Evolutionary conservation across 1,139 yeast species (phyloP).

Genomic region (Yamadazyma siamensis): DNA sequence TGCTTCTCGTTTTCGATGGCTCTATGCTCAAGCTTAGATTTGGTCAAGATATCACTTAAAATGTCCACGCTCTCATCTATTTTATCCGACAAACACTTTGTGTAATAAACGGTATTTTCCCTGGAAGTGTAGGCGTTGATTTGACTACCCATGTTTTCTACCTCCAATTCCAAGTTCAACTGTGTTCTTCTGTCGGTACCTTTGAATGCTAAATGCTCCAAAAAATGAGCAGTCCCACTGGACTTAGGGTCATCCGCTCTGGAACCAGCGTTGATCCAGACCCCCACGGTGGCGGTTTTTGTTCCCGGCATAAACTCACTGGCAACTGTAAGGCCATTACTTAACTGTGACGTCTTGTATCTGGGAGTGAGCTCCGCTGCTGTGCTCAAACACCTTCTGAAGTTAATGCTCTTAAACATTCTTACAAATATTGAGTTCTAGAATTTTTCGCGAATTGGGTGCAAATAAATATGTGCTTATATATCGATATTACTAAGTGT

Average conservation of each 20-base stretch:
- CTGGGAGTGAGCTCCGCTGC: slow-evolving; percentile 14
- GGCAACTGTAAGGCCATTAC: slow-evolving; percentile 91
- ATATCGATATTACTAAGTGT: too few relatives aligned
- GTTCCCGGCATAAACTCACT: slow-evolving; percentile 85
- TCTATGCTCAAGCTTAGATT: slow-evolving; percentile 71
- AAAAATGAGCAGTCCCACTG: slow-evolving; percentile 93
- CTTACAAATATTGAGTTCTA: neutral
- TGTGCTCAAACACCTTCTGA: slow-evolving; percentile 10
- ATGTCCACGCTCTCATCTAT: slow-evolving; percentile 86
- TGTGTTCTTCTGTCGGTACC: slow-evolving; percentile 88
- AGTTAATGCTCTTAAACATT: slow-evolving; percentile 3
- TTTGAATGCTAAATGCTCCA: slow-evolving; percentile 94
- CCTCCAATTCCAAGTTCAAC: slow-evolving; percentile 80
- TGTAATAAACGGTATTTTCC: slow-evolving; percentile 95
- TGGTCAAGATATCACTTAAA: slow-evolving; percentile 82
- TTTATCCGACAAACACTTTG: slow-evolving; percentile 78
- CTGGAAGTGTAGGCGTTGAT: slow-evolving; percentile 96
- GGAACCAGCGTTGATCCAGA: slow-evolving; percentile 97
- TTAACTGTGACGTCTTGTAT: slow-evolving; percentile 23
- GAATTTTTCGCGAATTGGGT: slow-evolving; percentile 1
- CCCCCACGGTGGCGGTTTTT: slow-evolving; percentile 94
- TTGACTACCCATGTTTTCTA: slow-evolving; percentile 95
- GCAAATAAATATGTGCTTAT: too few relatives aligned
- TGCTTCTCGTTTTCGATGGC: slow-evolving; percentile 96
- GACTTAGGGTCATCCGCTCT: slow-evolving; percentile 87